A percentile compares a stretch with the other conserved stretches of the same genome.
Evolutionary conservation across 495 filamentous ascomycete species (phyloP).

Genomic region (Penicillium ochrochloron): DNA sequence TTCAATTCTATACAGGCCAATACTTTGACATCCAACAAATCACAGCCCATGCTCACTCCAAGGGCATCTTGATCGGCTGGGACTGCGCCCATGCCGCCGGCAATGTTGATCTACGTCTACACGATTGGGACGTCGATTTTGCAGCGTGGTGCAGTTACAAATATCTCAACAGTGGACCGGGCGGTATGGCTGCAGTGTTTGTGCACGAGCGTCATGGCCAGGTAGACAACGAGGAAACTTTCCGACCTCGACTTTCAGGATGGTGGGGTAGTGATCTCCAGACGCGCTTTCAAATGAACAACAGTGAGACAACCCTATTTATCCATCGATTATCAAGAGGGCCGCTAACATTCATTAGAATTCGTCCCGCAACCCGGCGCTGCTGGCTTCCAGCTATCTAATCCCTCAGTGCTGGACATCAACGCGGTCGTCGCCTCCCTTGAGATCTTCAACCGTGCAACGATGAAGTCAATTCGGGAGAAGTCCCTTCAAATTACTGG

Average conservation of each 20-base stretch:
- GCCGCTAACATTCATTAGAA: constrained; percentile 30
- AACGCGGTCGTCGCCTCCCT: constrained; percentile 75
- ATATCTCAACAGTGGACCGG: constrained; percentile 91
- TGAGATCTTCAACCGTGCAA: constrained; percentile 75
- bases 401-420: constrained; percentile 64
- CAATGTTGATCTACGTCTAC: constrained; percentile 81
- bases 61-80: constrained; percentile 85
- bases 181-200: constrained; percentile 83
- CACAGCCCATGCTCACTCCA: constrained; percentile 75
- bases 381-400: constrained; percentile 65
- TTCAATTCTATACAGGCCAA: constrained; percentile 96
- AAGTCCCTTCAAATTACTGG: constrained; percentile 78
- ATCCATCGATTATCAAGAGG: not conserved
- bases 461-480: constrained; percentile 68
- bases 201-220: constrained; percentile 77
- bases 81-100: constrained; percentile 95
- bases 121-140: constrained; percentile 95
- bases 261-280: constrained; percentile 89
- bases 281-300: constrained; percentile 79
- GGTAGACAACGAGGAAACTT: constrained; percentile 49
- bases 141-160: constrained; percentile 99
- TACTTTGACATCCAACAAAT: constrained; percentile 85
- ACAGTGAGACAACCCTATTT: constrained; percentile 41
- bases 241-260: constrained; percentile 68
- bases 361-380: constrained; percentile 75